Conservation (phyloP, 2,329 filamentous ascomycete species). For the Coniochaeta sp. region DNA sequence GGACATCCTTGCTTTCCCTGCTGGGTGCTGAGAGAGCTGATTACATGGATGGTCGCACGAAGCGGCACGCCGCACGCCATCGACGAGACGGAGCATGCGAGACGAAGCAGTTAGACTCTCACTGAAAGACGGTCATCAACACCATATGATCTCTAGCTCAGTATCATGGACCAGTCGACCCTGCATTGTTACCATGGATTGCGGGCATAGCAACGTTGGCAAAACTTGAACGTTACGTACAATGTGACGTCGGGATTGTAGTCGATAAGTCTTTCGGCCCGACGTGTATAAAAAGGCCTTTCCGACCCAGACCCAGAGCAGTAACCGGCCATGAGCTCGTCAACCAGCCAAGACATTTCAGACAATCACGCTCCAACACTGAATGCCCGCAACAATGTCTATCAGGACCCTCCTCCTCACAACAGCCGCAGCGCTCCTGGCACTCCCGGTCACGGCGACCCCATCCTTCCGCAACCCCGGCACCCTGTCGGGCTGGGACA, state of each 20-base stretch:
- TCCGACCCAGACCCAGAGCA: background rate
- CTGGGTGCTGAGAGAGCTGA: background rate
- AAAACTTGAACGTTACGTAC: background rate
- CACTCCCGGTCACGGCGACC: slow-evolving; percentile 4
- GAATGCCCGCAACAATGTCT: background rate
- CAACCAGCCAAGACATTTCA: background rate
- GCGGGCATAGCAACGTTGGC: background rate
- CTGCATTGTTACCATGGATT: background rate
- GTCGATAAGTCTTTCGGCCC: background rate
- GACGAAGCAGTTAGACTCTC: no score
- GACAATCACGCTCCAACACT: background rate
- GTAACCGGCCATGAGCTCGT: background rate
- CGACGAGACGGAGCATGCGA: no score
- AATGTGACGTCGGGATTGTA: background rate
- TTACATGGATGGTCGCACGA: background rate
- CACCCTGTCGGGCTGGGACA: slow-evolving; percentile 31
- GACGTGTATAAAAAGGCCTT: background rate
- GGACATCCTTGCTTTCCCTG: no score
- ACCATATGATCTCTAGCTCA: background rate
- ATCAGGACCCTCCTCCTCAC: background rate
- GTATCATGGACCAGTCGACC: background rate
- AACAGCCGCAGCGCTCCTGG: background rate
- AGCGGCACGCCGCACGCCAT: background rate
- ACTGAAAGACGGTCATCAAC: no score
- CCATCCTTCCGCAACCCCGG: slow-evolving; percentile 34